phyloP scores from a whole-genome alignment of 1,284 basidiomycete species.

The Pyrrhoderma lamaoense region DNA sequence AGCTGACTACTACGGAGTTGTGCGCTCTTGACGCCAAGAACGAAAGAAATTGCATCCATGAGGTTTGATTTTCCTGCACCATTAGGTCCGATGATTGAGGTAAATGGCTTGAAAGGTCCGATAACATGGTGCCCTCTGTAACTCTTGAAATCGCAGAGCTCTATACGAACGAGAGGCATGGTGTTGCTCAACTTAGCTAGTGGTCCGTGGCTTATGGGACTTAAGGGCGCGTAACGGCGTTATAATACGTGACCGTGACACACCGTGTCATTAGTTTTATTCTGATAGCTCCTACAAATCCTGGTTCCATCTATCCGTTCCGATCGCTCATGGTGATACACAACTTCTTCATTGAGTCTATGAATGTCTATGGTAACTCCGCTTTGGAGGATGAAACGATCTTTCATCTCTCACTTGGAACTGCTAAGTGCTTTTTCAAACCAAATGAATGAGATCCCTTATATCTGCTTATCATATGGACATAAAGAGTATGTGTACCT shows the following conservation, averaged over 20 bases:
- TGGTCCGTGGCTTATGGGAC: background rate
- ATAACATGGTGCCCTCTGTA: slow-evolving; percentile 77
- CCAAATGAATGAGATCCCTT: too few relatives aligned
- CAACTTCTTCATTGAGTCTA: too few relatives aligned
- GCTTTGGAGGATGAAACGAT: background rate
- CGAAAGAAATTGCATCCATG: slow-evolving; percentile 99
- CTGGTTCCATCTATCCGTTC: too few relatives aligned
- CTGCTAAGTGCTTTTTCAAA: too few relatives aligned
- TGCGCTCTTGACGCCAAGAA: slow-evolving; percentile 91
- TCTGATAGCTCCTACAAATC: too few relatives aligned
- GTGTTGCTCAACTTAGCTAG: background rate
- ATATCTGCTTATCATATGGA: too few relatives aligned
- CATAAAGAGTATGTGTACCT: too few relatives aligned
- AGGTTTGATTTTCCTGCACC: slow-evolving; percentile 98
- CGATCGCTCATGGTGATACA: background rate
- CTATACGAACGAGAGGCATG: slow-evolving; percentile 76
- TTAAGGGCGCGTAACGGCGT: background rate
- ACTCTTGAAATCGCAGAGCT: slow-evolving; percentile 85
- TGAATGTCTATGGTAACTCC: background rate
- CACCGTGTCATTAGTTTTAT: background rate
- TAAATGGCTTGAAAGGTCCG: slow-evolving; percentile 90
- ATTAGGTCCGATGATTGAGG: slow-evolving; percentile 96
- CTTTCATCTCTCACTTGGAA: background rate
- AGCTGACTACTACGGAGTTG: slow-evolving; percentile 91
- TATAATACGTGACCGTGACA: slow-evolving; percentile 1